A percentile compares a stretch with the other conserved stretches of the same genome.
Conservation (phyloP, 805 yeast species). For the Saturnispora gosingensis region DNA sequence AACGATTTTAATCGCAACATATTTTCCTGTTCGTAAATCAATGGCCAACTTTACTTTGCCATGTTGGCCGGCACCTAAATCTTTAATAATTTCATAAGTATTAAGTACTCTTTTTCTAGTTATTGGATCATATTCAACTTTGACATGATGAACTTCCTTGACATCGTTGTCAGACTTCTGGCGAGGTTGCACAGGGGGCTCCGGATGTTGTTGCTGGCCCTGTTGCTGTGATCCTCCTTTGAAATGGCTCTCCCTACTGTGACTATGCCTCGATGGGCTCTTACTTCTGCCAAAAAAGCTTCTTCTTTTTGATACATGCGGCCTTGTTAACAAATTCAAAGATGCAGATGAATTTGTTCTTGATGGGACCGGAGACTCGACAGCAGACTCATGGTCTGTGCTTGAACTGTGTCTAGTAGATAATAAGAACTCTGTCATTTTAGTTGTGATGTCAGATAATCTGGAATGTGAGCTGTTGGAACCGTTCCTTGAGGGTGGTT, state of each 20-base stretch:
- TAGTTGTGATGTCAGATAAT: conserved; percentile 23
- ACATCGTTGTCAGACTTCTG: conserved; percentile 31
- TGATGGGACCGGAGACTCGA: conserved; percentile 16
- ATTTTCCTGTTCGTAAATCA: conserved; percentile 50
- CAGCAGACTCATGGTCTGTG: conserved; percentile 5
- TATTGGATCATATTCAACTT: conserved; percentile 82
- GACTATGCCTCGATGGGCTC: conserved; percentile 9
- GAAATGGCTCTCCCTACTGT: background rate
- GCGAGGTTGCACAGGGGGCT: background rate
- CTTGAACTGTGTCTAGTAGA: conserved; percentile 15
- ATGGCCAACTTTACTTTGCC: conserved; percentile 94
- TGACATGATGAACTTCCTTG: conserved; percentile 74
- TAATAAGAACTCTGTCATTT: conserved; percentile 21
- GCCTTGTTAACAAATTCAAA: conserved; percentile 17
- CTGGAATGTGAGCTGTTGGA: conserved; percentile 16
- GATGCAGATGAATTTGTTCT: conserved; percentile 21
- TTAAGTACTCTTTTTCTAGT: conserved; percentile 74
- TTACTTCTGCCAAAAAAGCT: conserved; percentile 6
- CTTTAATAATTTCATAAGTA: conserved; percentile 79
- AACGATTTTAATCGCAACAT: conserved; percentile 91
- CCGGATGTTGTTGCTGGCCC: background rate
- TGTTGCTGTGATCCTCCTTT: background rate
- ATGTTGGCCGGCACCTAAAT: conserved; percentile 94
- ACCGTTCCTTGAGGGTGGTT: background rate
- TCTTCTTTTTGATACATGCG: conserved; percentile 4